Conservation (phyloP, 768 basidiomycete species). For the Lactifluus piperatus region DNA sequence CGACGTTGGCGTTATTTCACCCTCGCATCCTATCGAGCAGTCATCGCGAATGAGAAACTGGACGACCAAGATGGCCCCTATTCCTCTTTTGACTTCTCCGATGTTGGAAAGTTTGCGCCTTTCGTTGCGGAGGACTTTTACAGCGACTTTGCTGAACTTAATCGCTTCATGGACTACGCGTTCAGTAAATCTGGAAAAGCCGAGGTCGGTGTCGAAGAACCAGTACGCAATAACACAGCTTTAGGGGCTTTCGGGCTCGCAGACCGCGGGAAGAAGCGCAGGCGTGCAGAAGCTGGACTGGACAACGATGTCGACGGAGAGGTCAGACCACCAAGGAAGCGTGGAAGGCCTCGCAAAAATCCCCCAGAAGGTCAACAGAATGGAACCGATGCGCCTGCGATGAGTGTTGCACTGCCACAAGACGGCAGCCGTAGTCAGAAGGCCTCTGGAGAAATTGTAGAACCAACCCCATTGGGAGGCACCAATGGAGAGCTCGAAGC, state of each 20-base stretch:
- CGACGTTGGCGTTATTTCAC: conserved; percentile 83
- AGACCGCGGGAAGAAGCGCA: conserved; percentile 27
- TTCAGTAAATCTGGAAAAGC: conserved; percentile 24
- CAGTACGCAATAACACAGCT: conserved; percentile 17
- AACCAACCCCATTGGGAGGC: background rate
- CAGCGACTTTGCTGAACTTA: conserved; percentile 33
- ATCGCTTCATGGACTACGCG: conserved; percentile 42
- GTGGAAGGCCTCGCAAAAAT: conserved; percentile 28
- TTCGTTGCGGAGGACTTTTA: conserved; percentile 49
- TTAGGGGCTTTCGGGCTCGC: conserved; percentile 24
- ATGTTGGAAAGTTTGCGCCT: conserved; percentile 46
- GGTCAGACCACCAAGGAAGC: conserved; percentile 26
- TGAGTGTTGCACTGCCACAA: background rate
- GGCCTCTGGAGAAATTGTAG: background rate
- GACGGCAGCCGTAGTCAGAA: background rate
- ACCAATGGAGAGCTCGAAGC: background rate
- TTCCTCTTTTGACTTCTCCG: conserved; percentile 37
- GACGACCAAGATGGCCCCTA: conserved; percentile 40
- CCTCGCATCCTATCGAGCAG: conserved; percentile 51
- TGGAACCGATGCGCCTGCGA: conserved; percentile 6
- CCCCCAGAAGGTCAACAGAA: conserved; percentile 23
- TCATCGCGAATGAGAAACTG: conserved; percentile 58
- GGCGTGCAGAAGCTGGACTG: conserved; percentile 25
- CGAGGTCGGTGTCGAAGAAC: conserved; percentile 1
- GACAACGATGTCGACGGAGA: background rate